Evolutionary conservation across 768 basidiomycete genomes (phyloP).

Genomic region (Austroboletus eburneus): DNA sequence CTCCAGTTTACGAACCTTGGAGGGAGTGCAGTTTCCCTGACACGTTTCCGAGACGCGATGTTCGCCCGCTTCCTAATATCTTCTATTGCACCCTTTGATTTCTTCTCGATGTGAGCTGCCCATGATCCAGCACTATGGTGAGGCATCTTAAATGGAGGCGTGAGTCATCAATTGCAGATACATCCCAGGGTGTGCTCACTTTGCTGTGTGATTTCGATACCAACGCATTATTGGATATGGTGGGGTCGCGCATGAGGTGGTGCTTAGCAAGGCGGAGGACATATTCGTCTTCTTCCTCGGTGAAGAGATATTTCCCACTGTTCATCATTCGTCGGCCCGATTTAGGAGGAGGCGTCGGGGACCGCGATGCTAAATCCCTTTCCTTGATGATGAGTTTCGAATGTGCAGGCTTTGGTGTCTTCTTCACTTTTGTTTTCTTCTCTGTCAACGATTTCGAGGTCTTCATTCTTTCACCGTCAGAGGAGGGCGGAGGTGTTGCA

Average conservation of each 20-base stretch:
- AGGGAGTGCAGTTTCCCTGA: not conserved
- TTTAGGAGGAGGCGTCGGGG: slow-evolving; percentile 47
- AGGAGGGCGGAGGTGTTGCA: slow-evolving; percentile 3
- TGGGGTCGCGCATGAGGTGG: slow-evolving; percentile 45
- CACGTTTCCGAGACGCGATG: slow-evolving; percentile 47
- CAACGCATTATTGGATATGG: slow-evolving; percentile 37
- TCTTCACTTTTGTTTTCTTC: slow-evolving; percentile 12
- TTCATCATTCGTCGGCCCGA: slow-evolving; percentile 25
- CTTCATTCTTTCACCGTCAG: slow-evolving; percentile 1
- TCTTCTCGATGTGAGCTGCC: slow-evolving; percentile 35
- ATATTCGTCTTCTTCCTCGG: slow-evolving; percentile 50
- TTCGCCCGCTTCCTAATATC: slow-evolving; percentile 44
- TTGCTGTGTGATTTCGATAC: slow-evolving; percentile 40
- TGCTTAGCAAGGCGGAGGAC: slow-evolving; percentile 40
- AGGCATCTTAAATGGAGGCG: slow-evolving; percentile 46
- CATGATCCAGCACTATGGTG: slow-evolving; percentile 54
- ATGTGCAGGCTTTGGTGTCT: not conserved
- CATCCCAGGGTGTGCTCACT: slow-evolving; percentile 30
- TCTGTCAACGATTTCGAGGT: slow-evolving; percentile 3
- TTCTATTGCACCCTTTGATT: slow-evolving; percentile 40
- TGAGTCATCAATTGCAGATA: not conserved
- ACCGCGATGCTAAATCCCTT: slow-evolving; percentile 14
- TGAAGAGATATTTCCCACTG: slow-evolving; percentile 41
- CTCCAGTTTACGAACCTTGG: not conserved
- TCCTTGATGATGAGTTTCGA: not conserved